These are phyloP conservation scores for Lotmaria passim DNA, from an alignment of 208 protist species.

Conservation along the genomic window DNA sequence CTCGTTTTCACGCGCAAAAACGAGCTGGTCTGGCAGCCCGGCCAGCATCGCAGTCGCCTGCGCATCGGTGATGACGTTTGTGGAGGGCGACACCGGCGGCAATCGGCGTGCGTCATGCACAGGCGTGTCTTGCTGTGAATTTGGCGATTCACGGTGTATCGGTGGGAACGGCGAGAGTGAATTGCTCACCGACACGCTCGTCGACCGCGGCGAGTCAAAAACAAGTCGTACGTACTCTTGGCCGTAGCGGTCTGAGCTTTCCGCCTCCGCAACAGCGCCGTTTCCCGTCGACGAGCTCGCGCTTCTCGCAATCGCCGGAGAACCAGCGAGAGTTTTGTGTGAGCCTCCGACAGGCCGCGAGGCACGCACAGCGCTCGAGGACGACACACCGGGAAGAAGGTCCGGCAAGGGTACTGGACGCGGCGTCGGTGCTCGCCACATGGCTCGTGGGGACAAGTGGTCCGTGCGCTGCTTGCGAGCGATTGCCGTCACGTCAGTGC, in stretches of 20 bases:
- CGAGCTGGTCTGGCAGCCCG: slow-evolving; percentile 6
- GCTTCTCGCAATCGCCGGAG: not conserved
- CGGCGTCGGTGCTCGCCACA: slow-evolving; percentile 24
- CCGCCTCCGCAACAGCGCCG: not conserved
- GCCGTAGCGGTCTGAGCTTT: slow-evolving; percentile 6
- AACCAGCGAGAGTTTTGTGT: not conserved
- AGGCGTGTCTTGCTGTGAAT: not conserved
- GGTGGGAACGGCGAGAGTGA: not conserved
- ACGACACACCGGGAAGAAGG: not conserved
- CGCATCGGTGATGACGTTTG: slow-evolving; percentile 2
- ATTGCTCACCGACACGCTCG: not conserved
- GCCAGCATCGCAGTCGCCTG: slow-evolving; percentile 5
- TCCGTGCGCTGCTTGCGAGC: not conserved
- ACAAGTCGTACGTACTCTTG: slow-evolving; percentile 17
- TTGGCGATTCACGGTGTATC: not conserved
- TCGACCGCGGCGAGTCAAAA: not conserved
- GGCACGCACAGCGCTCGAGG: not conserved
- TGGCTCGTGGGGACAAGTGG: not conserved
- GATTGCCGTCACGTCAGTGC: not conserved
- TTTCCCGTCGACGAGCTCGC: not conserved
- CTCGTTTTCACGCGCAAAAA: not conserved
- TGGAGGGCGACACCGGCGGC: not conserved
- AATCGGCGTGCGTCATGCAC: not conserved
- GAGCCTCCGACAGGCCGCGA: not conserved
- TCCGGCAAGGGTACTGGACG: slow-evolving; percentile 9